phyloP scores from a whole-genome alignment of 176 grass and related monocot species.

The Triticum aestivum region DNA sequence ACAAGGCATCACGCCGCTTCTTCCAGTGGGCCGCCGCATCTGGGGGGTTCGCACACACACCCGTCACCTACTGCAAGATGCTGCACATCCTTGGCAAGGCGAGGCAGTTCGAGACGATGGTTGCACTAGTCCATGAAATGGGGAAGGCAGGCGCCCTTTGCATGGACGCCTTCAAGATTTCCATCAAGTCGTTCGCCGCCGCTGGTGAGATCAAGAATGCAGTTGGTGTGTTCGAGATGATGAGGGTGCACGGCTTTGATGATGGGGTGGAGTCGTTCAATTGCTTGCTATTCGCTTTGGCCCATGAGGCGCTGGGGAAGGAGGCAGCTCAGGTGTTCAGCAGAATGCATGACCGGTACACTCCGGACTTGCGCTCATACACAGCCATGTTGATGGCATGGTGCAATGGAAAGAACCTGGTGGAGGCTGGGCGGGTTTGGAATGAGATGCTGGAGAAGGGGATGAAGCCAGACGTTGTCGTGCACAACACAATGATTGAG shows the following conservation, averaged over 20 bases:
- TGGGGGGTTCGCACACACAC: slow-evolving; percentile 37
- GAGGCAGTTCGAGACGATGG: slow-evolving; percentile 74
- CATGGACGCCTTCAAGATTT: slow-evolving; percentile 85
- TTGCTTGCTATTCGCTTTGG: slow-evolving; percentile 67
- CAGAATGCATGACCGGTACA: slow-evolving; percentile 56
- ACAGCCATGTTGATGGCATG: slow-evolving; percentile 63
- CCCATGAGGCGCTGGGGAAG: slow-evolving; percentile 57
- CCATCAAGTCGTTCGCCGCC: slow-evolving; percentile 50
- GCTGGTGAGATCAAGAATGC: slow-evolving; percentile 79
- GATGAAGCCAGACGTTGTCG: slow-evolving; percentile 64
- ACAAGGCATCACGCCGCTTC: slow-evolving; percentile 55
- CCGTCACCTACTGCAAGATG: slow-evolving; percentile 79
- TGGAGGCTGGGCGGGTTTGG: slow-evolving; percentile 72
- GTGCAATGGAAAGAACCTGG: slow-evolving; percentile 77
- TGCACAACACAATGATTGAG: slow-evolving; percentile 85
- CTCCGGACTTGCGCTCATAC: slow-evolving; percentile 64
- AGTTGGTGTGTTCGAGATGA: slow-evolving; percentile 64
- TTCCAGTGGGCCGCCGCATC: slow-evolving; percentile 50
- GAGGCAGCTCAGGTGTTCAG: slow-evolving; percentile 72
- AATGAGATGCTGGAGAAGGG: slow-evolving; percentile 84
- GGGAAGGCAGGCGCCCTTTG: slow-evolving; percentile 46
- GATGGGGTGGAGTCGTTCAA: slow-evolving; percentile 78
- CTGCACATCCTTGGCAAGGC: slow-evolving; percentile 57
- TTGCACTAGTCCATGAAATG: slow-evolving; percentile 76
- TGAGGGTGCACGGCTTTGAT: slow-evolving; percentile 63